Evolutionary conservation across 129 eudicot genomes (phyloP), one percentile per base, ranked within the genome.

Genomic region (Glebionis coronaria): DNA sequence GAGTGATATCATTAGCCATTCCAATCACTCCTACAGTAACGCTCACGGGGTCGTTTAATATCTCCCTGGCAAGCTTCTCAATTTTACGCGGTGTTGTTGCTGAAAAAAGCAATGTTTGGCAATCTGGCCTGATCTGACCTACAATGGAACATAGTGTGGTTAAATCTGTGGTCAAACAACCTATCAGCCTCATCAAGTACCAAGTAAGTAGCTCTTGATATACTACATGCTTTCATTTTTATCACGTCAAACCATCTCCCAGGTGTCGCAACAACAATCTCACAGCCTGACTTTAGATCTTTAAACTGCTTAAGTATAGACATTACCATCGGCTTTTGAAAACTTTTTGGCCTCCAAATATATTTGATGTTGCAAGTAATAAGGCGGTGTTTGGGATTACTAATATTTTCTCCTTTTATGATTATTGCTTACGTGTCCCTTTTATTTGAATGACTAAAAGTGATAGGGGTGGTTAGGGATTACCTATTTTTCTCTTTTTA

Each of bases 161-260:
- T 94, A 81, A 94, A 90, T 11, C 99, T 97, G 45, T 87, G 95
- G 73, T 94, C 99, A 81, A 94, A 89, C 97, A 94, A 90, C 56
- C 97, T 67, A 80, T 94, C 99, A 51, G 99, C 99, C 77, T 94
- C 99, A 67, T 94, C 99, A 77, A 94, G 99, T 21, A 94, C 99
- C 70, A 94, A 73, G 71, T 90, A 94, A 28, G 97, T 94, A 57
- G 97, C 88, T 72, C 97, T 81, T 63, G 67, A 70, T 97, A 94
- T 84, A 7, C 84, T 87, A 56, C 90, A 62, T 44, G 97, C 97
- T 81, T 90, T 90, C 97, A 86, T 94, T 66, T 90, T 90, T 4
- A 94, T 82, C 88, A 89, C 73, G 78, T 94, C 99, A 72, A 94
- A 87, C 61, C 90, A 77, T 72, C 99, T 87, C 64, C 99, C 99